Evolutionary conservation across 208 protist genomes (phyloP), one percentile per base, ranked within the genome.

Genomic region (Leishmania guyanensis): DNA sequence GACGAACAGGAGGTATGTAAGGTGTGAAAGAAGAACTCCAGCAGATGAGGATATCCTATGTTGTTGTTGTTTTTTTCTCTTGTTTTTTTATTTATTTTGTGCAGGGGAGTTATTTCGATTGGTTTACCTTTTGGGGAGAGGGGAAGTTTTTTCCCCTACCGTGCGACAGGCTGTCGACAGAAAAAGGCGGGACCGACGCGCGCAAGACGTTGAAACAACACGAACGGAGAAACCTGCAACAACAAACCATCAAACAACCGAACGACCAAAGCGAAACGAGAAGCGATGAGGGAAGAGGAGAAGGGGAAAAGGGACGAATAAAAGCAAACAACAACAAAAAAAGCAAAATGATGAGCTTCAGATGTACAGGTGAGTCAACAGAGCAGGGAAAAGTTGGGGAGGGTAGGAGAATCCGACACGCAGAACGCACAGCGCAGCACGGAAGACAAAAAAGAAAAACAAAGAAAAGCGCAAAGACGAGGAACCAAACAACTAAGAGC

Each of bases 191-290:
- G 43, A 73, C 36, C 46, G 10, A 74, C 16, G 66, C 17, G 50
- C 22, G 72, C 20, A 80, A 73, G 81, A 12, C 78, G 69, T 50
- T 5, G 74, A 74, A 84, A 76, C 50, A 20, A 82, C 14, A 72
- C 36, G 36, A 73, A 68, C 5, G 17, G 29, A 78, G 10, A 33
- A 36, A 74, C 9, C 75, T 20, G 12, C 51, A 36, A 1, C 69
- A 76, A 43, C 4, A 62, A 48, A 20, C 46, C 8, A 39, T 8
- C 53, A 29, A 54, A 74, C 43, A 69, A 72, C 53, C 53, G 17
- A 56, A 56, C 53, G 26, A 36, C 9, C 9, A 5, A 22, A 36
- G 62, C 62, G 62, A 29, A 53, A 22, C 26, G 10, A 50, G 46
- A n/a, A n/a, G 43, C 8, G 39, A 46, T 29, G 36, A 73, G 39